Conservation (phyloP, 2,329 filamentous ascomycete genomes). For the Raffaelea deltoideospora region DNA sequence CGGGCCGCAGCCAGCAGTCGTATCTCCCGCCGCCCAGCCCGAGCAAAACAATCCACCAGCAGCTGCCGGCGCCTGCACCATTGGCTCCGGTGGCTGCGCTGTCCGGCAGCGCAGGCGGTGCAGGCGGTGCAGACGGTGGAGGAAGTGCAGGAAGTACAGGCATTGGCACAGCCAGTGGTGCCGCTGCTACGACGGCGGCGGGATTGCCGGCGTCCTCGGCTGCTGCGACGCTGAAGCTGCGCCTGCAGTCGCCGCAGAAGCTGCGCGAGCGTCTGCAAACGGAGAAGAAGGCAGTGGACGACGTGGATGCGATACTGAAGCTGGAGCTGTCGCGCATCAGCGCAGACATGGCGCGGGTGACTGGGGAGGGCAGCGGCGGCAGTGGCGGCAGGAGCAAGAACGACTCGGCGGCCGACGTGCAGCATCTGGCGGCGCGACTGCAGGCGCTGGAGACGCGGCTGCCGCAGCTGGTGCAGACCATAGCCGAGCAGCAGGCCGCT, state of each 20-base stretch:
- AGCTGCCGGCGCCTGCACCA: too few species aligned
- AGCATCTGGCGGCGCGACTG: constrained; percentile 38
- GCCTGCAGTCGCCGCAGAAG: constrained; percentile 57
- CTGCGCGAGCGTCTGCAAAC: constrained; percentile 72
- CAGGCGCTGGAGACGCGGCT: constrained; percentile 53
- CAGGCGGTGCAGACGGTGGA: too few species aligned
- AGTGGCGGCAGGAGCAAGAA: too few species aligned
- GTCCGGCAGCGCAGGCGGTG: too few species aligned
- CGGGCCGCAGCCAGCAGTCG: constrained; percentile 10
- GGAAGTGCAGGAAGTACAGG: too few species aligned
- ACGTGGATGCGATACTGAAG: constrained; percentile 53
- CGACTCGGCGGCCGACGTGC: constrained; percentile 10
- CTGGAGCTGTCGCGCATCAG: constrained; percentile 68
- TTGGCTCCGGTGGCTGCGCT: too few species aligned
- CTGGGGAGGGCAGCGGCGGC: constrained; percentile 12
- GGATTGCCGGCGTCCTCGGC: background rate
- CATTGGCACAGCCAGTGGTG: too few species aligned
- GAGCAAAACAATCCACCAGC: too few species aligned
- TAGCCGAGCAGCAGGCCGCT: constrained; percentile 43
- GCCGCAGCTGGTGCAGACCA: constrained; percentile 39
- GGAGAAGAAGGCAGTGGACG: constrained; percentile 60
- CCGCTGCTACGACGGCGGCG: too few species aligned
- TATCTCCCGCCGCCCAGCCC: constrained; percentile 19
- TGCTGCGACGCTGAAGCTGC: constrained; percentile 32
- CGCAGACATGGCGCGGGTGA: constrained; percentile 56